These are phyloP conservation scores for Trametes meyenii DNA, from an alignment of 768 basidiomycete species.

Conservation along the genomic window DNA sequence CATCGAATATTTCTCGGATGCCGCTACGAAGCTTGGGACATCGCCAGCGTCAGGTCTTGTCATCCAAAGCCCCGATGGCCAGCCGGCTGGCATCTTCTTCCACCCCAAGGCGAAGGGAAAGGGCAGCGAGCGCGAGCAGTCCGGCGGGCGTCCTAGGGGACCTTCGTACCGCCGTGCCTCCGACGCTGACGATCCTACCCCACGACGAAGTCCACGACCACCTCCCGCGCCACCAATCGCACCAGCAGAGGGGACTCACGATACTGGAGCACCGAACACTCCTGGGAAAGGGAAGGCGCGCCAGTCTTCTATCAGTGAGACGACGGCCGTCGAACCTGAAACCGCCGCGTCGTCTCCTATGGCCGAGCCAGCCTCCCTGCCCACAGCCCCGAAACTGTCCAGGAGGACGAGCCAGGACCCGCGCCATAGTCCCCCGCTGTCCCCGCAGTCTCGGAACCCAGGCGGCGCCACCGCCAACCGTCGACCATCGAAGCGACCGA, in stretches of 20 bases:
- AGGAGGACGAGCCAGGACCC: constrained; percentile 23
- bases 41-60: constrained; percentile 86
- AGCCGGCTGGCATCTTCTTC: constrained; percentile 95
- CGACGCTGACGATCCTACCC: constrained; percentile 15
- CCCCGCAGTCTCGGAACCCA: constrained; percentile 30
- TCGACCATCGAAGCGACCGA: constrained; percentile 36
- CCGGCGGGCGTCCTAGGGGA: constrained; percentile 12
- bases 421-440: constrained; percentile 24
- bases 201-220: constrained; percentile 19
- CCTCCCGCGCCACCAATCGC: not conserved
- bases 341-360: not conserved
- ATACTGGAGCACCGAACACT: not conserved
- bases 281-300: constrained; percentile 21
- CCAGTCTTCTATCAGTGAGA: constrained; percentile 14
- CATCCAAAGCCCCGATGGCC: constrained; percentile 91
- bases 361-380: not conserved
- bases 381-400: constrained; percentile 7
- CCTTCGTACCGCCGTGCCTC: constrained; percentile 23
- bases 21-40: constrained; percentile 69
- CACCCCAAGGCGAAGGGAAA: constrained; percentile 56
- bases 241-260: constrained; percentile 1
- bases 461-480: constrained; percentile 33
- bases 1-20: constrained; percentile 73
- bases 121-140: constrained; percentile 27
- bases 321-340: not conserved